These are phyloP conservation scores for Halophytophthora polymorphica DNA, from an alignment of 352 stramenopile species.

Conservation along the genomic window DNA sequence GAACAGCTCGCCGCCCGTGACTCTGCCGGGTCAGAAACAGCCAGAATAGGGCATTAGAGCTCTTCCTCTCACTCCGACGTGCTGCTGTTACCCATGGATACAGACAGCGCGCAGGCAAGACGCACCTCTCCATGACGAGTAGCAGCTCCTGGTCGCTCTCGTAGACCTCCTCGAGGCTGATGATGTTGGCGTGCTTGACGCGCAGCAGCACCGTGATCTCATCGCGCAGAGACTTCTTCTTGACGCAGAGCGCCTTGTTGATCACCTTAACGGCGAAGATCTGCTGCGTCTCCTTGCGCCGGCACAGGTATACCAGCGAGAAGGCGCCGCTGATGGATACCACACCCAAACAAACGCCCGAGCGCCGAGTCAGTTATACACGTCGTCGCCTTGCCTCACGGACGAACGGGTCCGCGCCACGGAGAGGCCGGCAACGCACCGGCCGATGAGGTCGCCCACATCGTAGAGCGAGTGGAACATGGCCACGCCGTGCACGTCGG, in stretches of 20 bases:
- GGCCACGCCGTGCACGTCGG: slow-evolving; percentile 71
- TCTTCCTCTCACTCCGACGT: not conserved
- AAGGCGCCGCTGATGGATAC: slow-evolving; percentile 46
- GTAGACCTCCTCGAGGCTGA: slow-evolving; percentile 84
- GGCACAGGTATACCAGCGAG: slow-evolving; percentile 84
- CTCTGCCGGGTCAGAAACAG: slow-evolving; percentile 27
- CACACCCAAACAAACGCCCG: no score
- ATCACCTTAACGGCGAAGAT: slow-evolving; percentile 87
- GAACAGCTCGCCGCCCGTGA: slow-evolving; percentile 83
- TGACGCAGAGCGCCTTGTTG: slow-evolving; percentile 84
- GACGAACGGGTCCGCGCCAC: no score
- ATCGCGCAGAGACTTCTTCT: slow-evolving; percentile 85
- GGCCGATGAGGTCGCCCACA: slow-evolving; percentile 80
- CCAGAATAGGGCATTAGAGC: not conserved
- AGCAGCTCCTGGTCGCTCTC: slow-evolving; percentile 85
- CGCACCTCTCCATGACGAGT: slow-evolving; percentile 84
- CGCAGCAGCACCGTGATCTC: slow-evolving; percentile 85
- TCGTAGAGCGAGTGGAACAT: slow-evolving; percentile 91
- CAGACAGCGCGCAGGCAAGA: not conserved
- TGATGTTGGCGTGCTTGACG: slow-evolving; percentile 86
- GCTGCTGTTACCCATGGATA: not conserved
- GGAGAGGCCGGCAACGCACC: no score
- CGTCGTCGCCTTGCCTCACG: no score
- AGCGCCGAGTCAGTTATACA: no score
- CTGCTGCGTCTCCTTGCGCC: slow-evolving; percentile 75